phyloP scores from a whole-genome alignment of 1,139 yeast species.

The Wickerhamomyces sp. region DNA sequence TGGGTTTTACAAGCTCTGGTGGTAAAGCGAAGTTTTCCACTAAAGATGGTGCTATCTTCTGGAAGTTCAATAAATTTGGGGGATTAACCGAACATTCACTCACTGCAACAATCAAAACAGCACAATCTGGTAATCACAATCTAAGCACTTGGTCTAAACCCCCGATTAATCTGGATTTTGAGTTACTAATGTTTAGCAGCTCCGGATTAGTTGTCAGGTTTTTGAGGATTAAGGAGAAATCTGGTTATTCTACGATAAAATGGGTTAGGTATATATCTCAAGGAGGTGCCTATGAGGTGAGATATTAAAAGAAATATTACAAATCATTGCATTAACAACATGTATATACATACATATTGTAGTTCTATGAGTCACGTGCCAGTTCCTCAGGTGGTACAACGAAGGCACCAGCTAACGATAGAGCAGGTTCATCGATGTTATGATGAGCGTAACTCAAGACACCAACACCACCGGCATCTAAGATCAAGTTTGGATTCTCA shows the following conservation, averaged over 20 bases:
- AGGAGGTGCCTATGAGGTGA: slow-evolving; percentile 76
- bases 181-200: slow-evolving; percentile 70
- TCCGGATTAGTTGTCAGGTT: slow-evolving; percentile 75
- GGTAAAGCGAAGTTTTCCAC: slow-evolving; percentile 72
- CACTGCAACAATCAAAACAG: slow-evolving; percentile 24
- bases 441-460: slow-evolving; percentile 88
- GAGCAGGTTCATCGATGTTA: slow-evolving; percentile 79
- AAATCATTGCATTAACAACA: not conserved
- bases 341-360: not conserved
- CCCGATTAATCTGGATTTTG: slow-evolving; percentile 70
- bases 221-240: slow-evolving; percentile 62
- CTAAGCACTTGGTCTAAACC: slow-evolving; percentile 50
- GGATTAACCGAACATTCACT: slow-evolving; percentile 60
- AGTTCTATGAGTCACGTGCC: not conserved
- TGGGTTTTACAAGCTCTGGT: slow-evolving; percentile 44
- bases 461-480: slow-evolving; percentile 96
- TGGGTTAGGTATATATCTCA: slow-evolving; percentile 80
- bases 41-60: slow-evolving; percentile 57
- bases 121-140: slow-evolving; percentile 16
- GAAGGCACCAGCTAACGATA: slow-evolving; percentile 77
- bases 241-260: slow-evolving; percentile 69
- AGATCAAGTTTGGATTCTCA: slow-evolving; percentile 70
- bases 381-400: slow-evolving; percentile 58
- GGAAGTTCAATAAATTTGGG: slow-evolving; percentile 67
- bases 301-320: slow-evolving; percentile 41